phyloP scores from a whole-genome alignment of 768 basidiomycete species.

The Lactarius tabidus region DNA sequence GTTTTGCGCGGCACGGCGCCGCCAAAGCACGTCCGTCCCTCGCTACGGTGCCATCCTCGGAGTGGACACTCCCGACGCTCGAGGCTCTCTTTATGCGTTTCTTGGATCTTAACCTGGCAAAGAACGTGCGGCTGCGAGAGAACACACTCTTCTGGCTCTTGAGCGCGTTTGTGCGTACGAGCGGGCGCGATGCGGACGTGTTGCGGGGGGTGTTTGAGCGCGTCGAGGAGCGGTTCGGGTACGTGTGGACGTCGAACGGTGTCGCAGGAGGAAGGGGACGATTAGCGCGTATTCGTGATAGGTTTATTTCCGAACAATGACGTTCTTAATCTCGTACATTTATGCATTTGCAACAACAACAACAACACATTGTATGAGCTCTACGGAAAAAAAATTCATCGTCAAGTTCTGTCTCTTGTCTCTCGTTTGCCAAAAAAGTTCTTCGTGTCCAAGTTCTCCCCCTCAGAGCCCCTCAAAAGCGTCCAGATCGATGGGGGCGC shows the following conservation, averaged over 20 bases:
- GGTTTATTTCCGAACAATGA: slow-evolving; percentile 28
- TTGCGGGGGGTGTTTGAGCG: slow-evolving; percentile 54
- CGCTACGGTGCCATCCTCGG: too few relatives aligned
- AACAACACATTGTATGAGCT: background rate
- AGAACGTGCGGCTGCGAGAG: slow-evolving; percentile 40
- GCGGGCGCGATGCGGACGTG: slow-evolving; percentile 44
- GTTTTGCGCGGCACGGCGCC: slow-evolving; percentile 59
- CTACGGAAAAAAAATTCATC: background rate
- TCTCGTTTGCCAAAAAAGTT: background rate
- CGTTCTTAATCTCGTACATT: background rate
- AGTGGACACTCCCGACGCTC: slow-evolving; percentile 60
- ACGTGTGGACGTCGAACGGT: slow-evolving; percentile 38
- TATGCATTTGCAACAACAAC: background rate
- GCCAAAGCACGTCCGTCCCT: too few relatives aligned
- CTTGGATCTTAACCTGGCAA: slow-evolving; percentile 53
- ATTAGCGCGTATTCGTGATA: slow-evolving; percentile 41
- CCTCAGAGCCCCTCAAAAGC: background rate
- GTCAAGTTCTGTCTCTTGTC: background rate
- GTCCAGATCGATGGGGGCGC: slow-evolving; percentile 28
- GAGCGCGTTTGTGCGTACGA: slow-evolving; percentile 59
- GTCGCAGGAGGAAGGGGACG: slow-evolving; percentile 33
- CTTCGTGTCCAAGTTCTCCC: background rate
- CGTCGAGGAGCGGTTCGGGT: slow-evolving; percentile 47
- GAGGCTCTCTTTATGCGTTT: slow-evolving; percentile 57
- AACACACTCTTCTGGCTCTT: slow-evolving; percentile 64